Evolutionary conservation across 306 rosid species (phyloP).

Genomic region (Prunus mume): DNA sequence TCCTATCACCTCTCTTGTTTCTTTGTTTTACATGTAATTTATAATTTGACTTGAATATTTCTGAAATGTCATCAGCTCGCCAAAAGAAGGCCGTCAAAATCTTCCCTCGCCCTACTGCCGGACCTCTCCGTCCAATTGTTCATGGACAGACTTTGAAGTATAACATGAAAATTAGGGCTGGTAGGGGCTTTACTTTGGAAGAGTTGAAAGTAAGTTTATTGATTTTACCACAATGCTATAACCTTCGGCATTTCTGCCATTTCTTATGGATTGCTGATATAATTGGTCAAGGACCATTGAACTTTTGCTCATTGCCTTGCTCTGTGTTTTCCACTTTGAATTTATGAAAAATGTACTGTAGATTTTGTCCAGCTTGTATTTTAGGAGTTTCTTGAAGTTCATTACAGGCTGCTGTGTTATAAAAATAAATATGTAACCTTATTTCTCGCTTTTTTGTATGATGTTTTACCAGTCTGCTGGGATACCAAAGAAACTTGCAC

Average conservation of each 20-base stretch:
- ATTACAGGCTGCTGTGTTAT: background rate
- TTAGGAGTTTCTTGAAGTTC: background rate
- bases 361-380: background rate
- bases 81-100: conserved; percentile 55
- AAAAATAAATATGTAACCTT: background rate
- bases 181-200: conserved; percentile 58
- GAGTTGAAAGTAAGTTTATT: conserved; percentile 41
- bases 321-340: background rate
- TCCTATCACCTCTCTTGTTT: background rate
- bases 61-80: conserved; percentile 32
- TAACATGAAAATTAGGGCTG: conserved; percentile 61
- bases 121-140: conserved; percentile 55
- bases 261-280: background rate
- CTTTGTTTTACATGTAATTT: background rate
- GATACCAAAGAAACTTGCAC: conserved; percentile 55
- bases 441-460: background rate
- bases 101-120: conserved; percentile 56
- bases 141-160: conserved; percentile 60
- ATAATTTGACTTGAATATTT: background rate
- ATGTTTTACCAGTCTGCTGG: conserved; percentile 45
- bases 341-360: background rate
- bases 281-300: background rate
- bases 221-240: background rate
- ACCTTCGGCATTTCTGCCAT: background rate
- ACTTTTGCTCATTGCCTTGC: background rate